Percentiles rank a stretch among this genome's conserved stretches.
These are phyloP conservation scores for Phlebiopsis flavidoalba DNA, from an alignment of 768 basidiomycete genomes.

Conservation along the genomic window DNA sequence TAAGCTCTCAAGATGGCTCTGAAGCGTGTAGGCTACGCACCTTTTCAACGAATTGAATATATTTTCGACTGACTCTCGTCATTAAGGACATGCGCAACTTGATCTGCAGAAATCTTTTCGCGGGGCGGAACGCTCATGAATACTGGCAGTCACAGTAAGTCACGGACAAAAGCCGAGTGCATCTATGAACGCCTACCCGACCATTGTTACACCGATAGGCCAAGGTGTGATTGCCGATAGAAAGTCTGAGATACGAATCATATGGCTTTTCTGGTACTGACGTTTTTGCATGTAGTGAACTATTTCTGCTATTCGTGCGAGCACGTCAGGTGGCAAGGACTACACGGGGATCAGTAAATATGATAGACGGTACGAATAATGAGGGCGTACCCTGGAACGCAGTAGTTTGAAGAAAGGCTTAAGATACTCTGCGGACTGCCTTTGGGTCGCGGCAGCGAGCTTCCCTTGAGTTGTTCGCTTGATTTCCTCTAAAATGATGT, in stretches of 20 bases:
- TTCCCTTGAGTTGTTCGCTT: constrained; percentile 91
- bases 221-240: constrained; percentile 98
- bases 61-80: constrained; percentile 99
- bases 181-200: constrained; percentile 60
- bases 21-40: constrained; percentile 33
- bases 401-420: constrained; percentile 94
- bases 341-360: constrained; percentile 20
- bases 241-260: constrained; percentile 93
- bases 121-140: constrained; percentile 97
- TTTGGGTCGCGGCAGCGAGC: constrained; percentile 90
- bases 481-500: constrained; percentile 54
- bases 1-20: no score
- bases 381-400: constrained; percentile 71
- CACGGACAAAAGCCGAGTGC: neutral
- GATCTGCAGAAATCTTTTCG: constrained; percentile 96
- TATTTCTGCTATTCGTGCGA: constrained; percentile 86
- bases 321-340: constrained; percentile 81
- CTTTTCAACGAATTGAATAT: constrained; percentile 96
- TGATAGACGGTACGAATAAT: neutral
- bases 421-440: constrained; percentile 92
- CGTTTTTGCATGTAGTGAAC: constrained; percentile 95
- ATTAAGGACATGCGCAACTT: constrained; percentile 97
- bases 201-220: constrained; percentile 99
- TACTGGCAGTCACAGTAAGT: constrained; percentile 40
- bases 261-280: constrained; percentile 94